Evolutionary conservation across 1,284 basidiomycete species (phyloP).

Genomic region (Cutaneotrichosporon sp.): DNA sequence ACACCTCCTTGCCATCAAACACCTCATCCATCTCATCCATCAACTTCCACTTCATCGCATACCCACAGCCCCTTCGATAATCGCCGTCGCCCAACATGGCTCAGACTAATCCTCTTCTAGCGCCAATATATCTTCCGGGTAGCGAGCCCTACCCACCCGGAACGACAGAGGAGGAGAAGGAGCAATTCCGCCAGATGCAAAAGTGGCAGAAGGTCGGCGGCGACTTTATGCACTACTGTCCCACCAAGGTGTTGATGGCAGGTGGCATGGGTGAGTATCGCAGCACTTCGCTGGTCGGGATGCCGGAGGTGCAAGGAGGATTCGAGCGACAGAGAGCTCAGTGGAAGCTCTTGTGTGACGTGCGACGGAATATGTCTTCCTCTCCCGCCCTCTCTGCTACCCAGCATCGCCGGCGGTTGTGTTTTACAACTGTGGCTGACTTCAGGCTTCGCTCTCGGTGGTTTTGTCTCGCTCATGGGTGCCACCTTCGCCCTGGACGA

Average conservation of each 20-base stretch:
- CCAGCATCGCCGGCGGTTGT: not conserved
- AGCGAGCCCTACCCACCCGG: constrained; percentile 66
- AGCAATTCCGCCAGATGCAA: constrained; percentile 61
- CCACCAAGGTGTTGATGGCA: constrained; percentile 70
- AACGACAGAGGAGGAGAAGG: constrained; percentile 71
- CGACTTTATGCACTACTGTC: constrained; percentile 69
- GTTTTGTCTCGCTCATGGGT: constrained; percentile 94
- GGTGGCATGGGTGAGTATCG: constrained; percentile 66
- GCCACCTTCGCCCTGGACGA: constrained; percentile 94
- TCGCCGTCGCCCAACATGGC: not conserved
- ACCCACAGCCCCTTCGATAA: not conserved
- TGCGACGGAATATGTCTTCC: no score
- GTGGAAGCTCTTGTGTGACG: no score
- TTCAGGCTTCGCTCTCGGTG: constrained; percentile 82
- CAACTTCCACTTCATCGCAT: not conserved
- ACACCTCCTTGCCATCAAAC: not conserved
- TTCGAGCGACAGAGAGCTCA: no score
- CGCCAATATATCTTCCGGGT: constrained; percentile 48
- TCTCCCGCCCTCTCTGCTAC: not conserved
- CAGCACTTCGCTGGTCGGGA: not conserved
- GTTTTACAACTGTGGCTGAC: constrained; percentile 7
- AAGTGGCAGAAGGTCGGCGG: constrained; percentile 69
- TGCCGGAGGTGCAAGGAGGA: no score
- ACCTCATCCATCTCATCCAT: no score
- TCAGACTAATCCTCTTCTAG: constrained; percentile 24